phyloP scores from a whole-genome alignment of 164 flowering plant genomes.

The Magnolia kwangsiensis region DNA sequence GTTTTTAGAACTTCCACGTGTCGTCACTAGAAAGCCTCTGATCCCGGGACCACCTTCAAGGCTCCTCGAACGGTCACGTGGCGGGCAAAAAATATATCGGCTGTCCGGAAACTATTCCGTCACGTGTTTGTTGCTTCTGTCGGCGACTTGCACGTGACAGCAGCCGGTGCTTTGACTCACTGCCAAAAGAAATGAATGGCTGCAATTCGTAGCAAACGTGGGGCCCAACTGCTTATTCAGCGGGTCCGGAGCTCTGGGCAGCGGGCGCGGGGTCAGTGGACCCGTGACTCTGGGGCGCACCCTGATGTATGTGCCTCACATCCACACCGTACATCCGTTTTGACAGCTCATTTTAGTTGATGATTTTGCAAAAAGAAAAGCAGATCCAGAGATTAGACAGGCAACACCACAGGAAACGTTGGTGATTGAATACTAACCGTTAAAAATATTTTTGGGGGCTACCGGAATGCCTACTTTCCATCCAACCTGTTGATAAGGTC shows the following conservation, averaged over 20 bases:
- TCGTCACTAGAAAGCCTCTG: slow-evolving; percentile 4
- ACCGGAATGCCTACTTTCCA: too few species aligned
- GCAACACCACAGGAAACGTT: too few species aligned
- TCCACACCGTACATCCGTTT: too few species aligned
- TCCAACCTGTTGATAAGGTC: too few species aligned
- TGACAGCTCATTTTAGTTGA: too few species aligned
- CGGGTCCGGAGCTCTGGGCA: slow-evolving; percentile 24
- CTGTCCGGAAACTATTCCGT: not conserved
- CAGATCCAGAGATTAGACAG: too few species aligned
- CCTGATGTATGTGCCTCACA: too few species aligned
- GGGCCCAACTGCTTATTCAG: not conserved
- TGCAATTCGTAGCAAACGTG: not conserved
- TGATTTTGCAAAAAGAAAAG: too few species aligned
- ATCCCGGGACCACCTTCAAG: slow-evolving; percentile 24
- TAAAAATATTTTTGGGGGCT: too few species aligned
- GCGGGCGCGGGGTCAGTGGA: not conserved
- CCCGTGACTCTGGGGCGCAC: too few species aligned
- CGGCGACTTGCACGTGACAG: slow-evolving; percentile 1
- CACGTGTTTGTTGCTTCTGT: not conserved
- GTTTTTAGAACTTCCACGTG: slow-evolving; percentile 17
- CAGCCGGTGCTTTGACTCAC: not conserved
- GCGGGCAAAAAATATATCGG: not conserved
- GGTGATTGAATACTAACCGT: too few species aligned
- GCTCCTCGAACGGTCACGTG: not conserved
- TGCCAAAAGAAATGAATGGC: not conserved